Evolutionary conservation across 1,284 basidiomycete genomes (phyloP).

Genomic region (Apiotrichum sp.): DNA sequence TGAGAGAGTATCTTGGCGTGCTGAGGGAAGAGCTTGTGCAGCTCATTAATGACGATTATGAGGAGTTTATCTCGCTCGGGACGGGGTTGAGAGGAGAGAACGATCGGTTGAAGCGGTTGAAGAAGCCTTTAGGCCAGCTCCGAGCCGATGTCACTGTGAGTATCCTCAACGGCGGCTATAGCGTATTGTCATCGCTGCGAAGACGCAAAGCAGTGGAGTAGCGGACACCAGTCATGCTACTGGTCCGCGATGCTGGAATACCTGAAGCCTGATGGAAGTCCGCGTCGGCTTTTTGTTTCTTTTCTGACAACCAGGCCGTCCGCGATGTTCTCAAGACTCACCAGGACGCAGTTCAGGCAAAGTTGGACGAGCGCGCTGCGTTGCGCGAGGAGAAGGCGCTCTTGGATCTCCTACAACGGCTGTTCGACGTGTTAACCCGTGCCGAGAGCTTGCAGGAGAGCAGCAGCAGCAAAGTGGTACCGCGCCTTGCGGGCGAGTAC

Average conservation of each 20-base stretch:
- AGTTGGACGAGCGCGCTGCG: conserved; percentile 63
- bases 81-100: conserved; percentile 82
- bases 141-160: conserved; percentile 64
- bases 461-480: conserved; percentile 60
- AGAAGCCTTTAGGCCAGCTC: conserved; percentile 60
- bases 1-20: conserved; percentile 73
- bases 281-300: neutral
- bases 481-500: conserved; percentile 81
- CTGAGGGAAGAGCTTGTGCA: conserved; percentile 88
- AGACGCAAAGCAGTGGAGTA: too few species aligned
- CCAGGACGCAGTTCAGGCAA: conserved; percentile 68
- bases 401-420: conserved; percentile 74
- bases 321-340: conserved; percentile 42
- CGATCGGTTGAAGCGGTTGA: conserved; percentile 60
- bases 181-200: too few species aligned
- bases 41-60: conserved; percentile 96
- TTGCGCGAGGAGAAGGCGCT: conserved; percentile 81
- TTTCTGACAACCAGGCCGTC: conserved; percentile 28
- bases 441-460: conserved; percentile 68
- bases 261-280: too few species aligned
- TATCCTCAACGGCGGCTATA: conserved; percentile 10
- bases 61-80: conserved; percentile 92
- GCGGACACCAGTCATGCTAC: too few species aligned
- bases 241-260: too few species aligned
- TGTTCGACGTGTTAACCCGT: conserved; percentile 77